Evolutionary conservation across 2,329 filamentous ascomycete genomes (phyloP).

Genomic region (Penicillium sp.): DNA sequence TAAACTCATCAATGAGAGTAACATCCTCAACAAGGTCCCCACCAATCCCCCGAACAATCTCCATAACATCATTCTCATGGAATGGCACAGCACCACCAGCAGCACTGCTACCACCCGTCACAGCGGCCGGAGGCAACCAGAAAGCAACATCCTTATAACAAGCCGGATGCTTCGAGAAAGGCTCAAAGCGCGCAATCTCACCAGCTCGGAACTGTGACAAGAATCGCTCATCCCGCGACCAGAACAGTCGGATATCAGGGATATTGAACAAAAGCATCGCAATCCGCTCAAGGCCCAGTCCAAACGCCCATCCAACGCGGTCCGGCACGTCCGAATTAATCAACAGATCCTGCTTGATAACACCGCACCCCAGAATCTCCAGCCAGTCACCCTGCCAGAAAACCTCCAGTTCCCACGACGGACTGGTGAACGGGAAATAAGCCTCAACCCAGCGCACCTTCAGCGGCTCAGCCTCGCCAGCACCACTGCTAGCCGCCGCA

Average conservation of each 20-base stretch:
- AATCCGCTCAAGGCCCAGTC: conserved; percentile 87
- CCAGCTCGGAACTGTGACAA: conserved; percentile 69
- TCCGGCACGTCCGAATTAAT: conserved; percentile 70
- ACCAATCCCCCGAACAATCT: conserved; percentile 77
- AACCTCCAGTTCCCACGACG: conserved; percentile 93
- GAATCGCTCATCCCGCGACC: conserved; percentile 82
- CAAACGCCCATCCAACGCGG: conserved; percentile 91
- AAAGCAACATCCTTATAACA: conserved; percentile 93
- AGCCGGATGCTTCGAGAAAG: conserved; percentile 87
- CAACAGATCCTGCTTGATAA: conserved; percentile 79
- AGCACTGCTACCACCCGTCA: conserved; percentile 36
- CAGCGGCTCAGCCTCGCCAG: conserved; percentile 65
- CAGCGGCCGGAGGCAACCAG: conserved; percentile 62
- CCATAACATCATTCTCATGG: conserved; percentile 97
- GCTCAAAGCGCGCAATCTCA: conserved; percentile 63
- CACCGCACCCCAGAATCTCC: conserved; percentile 88
- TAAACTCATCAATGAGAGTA: conserved; percentile 76
- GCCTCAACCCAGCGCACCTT: conserved; percentile 92
- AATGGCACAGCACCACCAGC: conserved; percentile 51
- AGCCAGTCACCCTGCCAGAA: conserved; percentile 95
- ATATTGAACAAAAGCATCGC: conserved; percentile 97
- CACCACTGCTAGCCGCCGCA: conserved; percentile 49
- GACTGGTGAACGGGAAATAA: conserved; percentile 95
- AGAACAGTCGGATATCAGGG: conserved; percentile 94
- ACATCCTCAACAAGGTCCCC: conserved; percentile 89